Base-by-base conservation (phyloP, 345 rosid genomes). In the Nephelium lappaceum region DNA sequence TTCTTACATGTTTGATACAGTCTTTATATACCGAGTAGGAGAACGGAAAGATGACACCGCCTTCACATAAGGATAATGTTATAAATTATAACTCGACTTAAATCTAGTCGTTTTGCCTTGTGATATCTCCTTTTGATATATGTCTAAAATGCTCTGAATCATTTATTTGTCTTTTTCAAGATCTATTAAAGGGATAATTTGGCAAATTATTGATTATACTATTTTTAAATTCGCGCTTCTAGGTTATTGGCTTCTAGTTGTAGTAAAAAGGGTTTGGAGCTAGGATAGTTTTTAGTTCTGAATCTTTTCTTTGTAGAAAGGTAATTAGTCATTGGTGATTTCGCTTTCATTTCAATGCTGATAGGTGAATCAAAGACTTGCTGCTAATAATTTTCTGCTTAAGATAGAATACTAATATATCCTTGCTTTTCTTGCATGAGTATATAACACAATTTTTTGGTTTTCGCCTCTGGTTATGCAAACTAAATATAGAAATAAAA, bases 281-380 rank as follows among this genome's bases (percentile, higher is more conserved):
- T 38, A 7, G 5, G 47, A 47, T 63, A 38, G 38, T 24, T 53
- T 15, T 39, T 21, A 53, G 11, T 53, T 41, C 25, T 38, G 55
- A 47, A 45, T 75, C 31, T 61, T 49, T 36, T 24, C 55, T 23
- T 6, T 6, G 0, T 6, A 4, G 55, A 23, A 58, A 60, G 60
- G 3, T 11, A 15, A 15, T 16, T 12, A 58, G 43, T 36, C 18
- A 39, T 23, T 60, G 16, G 31, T 45, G 61, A 75, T 47, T 61
- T 39, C 45, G 63, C 51, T 36, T 57, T n/a, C 18, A 5, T 72
- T 19, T 39, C 14, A 11, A 2, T 19, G 36, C 25, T 38, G 53
- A 72, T 19, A n/a, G 14, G n/a, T 12, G 47, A 42, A 73, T 57
- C 65, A 5, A 72, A 39, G 65, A 42, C 21, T 61, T 62, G 77